A percentile compares a stretch with the other conserved stretches of the same genome.
Conservation (phyloP, 495 filamentous ascomycete genomes). For the Parathielavia appendiculata region DNA sequence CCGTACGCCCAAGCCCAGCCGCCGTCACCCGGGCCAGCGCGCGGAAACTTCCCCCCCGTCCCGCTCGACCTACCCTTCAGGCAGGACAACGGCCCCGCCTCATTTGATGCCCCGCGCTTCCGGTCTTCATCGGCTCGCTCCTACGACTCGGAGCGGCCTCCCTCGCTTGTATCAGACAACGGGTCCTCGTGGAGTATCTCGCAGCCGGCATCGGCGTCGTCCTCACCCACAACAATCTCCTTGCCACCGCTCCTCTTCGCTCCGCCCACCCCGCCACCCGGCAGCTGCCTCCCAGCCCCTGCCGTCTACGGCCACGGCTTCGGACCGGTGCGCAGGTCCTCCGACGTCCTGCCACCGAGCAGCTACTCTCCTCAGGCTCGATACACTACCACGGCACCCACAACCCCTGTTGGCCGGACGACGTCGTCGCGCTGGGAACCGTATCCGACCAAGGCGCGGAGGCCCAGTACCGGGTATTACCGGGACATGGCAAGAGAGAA, state of each 20-base stretch:
- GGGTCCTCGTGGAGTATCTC: conserved; percentile 22
- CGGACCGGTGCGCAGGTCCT: conserved; percentile 2
- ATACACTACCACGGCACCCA: conserved; percentile 2
- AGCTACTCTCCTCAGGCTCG: conserved; percentile 1
- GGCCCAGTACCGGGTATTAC: conserved; percentile 11
- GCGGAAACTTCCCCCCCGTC: conserved; percentile 8
- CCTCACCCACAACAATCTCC: conserved; percentile 4
- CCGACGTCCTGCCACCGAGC: conserved; percentile 1
- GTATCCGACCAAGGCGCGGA: not conserved
- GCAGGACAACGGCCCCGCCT: conserved; percentile 20
- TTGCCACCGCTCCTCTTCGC: conserved; percentile 4
- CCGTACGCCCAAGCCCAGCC: conserved; percentile 7
- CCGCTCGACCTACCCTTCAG: conserved; percentile 22
- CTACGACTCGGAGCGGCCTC: conserved; percentile 25
- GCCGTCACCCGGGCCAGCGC: not conserved
- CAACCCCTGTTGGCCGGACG: conserved; percentile 1
- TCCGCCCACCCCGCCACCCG: not conserved
- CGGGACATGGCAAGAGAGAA: not conserved
- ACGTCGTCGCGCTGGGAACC: conserved; percentile 8
- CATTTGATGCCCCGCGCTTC: conserved; percentile 14
- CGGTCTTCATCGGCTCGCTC: conserved; percentile 19
- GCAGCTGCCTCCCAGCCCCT: conserved; percentile 3
- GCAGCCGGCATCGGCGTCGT: not conserved
- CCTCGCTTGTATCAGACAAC: conserved; percentile 27
- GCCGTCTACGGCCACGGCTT: not conserved